Evolutionary conservation across 2,329 filamentous ascomycete genomes (phyloP).

Genomic region (Aspergillus candidus): DNA sequence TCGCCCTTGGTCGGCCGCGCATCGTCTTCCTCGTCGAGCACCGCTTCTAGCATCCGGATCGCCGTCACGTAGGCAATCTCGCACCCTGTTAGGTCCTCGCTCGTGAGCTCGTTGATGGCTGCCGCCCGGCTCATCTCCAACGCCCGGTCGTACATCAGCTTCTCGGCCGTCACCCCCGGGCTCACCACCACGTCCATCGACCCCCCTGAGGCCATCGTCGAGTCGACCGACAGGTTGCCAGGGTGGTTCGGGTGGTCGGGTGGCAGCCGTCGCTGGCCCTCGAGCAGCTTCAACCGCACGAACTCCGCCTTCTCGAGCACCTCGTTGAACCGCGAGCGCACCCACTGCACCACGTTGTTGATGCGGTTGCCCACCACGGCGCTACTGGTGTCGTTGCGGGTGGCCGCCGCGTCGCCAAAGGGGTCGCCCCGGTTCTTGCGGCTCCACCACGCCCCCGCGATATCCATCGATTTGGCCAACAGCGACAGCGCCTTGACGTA

Average conservation of each 20-base stretch:
- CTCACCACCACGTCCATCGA: conserved; percentile 76
- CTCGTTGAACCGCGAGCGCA: conserved; percentile 89
- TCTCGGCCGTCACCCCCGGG: conserved; percentile 86
- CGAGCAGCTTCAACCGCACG: conserved; percentile 78
- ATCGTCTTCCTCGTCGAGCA: conserved; percentile 74
- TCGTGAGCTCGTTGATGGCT: conserved; percentile 91
- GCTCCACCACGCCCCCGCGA: conserved; percentile 87
- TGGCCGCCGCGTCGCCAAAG: conserved; percentile 39
- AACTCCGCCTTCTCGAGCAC: conserved; percentile 94
- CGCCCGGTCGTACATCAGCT: conserved; percentile 95
- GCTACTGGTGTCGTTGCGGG: conserved; percentile 41
- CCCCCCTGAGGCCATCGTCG: conserved; percentile 51
- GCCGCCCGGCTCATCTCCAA: conserved; percentile 94
- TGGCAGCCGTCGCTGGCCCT: conserved; percentile 78
- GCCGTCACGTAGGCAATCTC: conserved; percentile 91
- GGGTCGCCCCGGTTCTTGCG: conserved; percentile 65
- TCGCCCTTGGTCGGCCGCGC: conserved; percentile 23
- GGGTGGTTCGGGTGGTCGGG: conserved; percentile 82
- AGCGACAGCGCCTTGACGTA: conserved; percentile 92
- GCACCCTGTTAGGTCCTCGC: conserved; percentile 78
- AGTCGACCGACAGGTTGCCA: conserved; percentile 62
- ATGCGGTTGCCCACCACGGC: conserved; percentile 61
- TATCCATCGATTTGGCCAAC: conserved; percentile 90
- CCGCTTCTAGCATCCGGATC: conserved; percentile 89
- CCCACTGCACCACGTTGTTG: conserved; percentile 93